Evolutionary conservation across 192 early-diverging fungal genomes (phyloP).

Genomic region (Paraglomus occultum): DNA sequence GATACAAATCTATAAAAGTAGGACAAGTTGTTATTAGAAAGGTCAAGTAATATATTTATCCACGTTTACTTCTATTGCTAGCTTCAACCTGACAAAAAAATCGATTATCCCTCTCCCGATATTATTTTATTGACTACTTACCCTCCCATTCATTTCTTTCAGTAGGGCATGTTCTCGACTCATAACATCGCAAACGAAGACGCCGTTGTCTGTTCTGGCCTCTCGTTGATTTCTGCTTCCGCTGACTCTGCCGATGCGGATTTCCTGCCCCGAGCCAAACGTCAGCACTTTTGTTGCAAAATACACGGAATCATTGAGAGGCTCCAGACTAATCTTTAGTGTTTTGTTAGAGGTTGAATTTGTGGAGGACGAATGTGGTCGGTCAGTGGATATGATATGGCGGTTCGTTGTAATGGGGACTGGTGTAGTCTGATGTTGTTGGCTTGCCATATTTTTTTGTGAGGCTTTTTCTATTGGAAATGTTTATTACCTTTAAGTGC

Average conservation of each 20-base stretch:
- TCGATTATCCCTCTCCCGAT: not conserved
- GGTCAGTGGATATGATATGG: no score
- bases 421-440: no score
- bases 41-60: not conserved
- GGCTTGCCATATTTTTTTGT: no score
- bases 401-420: no score
- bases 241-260: slow-evolving; percentile 23
- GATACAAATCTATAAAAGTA: slow-evolving; percentile 21
- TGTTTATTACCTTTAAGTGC: no score
- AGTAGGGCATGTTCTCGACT: slow-evolving; percentile 21
- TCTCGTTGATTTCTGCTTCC: slow-evolving; percentile 30
- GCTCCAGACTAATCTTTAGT: not conserved
- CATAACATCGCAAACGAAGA: slow-evolving; percentile 29
- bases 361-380: no score
- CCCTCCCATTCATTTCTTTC: slow-evolving; percentile 18
- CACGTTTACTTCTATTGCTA: not conserved
- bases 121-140: not conserved
- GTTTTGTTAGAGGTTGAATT: no score
- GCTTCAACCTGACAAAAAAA: not conserved
- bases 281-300: slow-evolving; percentile 8
- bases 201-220: slow-evolving; percentile 23
- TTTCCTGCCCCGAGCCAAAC: slow-evolving; percentile 16
- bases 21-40: not conserved
- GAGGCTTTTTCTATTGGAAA: no score
- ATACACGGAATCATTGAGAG: slow-evolving; percentile 11